phyloP scores from a whole-genome alignment of 1,284 basidiomycete genomes.

The Porphyrellus sp. region DNA sequence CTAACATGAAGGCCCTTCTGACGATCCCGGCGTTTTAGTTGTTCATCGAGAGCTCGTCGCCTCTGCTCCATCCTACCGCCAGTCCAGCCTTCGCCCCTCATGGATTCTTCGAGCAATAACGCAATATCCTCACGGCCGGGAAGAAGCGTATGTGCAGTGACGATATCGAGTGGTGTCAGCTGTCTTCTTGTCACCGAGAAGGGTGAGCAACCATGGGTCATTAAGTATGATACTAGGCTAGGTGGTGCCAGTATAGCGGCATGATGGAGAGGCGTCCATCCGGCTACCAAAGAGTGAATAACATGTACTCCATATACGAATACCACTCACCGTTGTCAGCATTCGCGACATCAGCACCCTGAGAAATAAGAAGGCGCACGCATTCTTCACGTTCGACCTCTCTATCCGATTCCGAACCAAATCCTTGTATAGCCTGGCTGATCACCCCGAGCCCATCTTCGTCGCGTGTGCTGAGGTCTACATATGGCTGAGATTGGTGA shows the following conservation, averaged over 20 bases:
- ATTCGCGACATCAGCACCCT: constrained; percentile 67
- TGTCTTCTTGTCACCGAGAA: constrained; percentile 72
- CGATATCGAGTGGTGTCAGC: constrained; percentile 81
- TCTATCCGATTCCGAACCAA: constrained; percentile 76
- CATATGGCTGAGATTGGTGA: constrained; percentile 62
- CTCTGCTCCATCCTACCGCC: constrained; percentile 65
- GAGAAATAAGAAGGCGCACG: constrained; percentile 73
- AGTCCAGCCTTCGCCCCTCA: constrained; percentile 74
- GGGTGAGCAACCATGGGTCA: constrained; percentile 87
- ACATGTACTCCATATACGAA: constrained; percentile 1
- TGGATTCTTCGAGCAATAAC: constrained; percentile 74
- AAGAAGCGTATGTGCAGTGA: constrained; percentile 74
- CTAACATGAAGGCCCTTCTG: constrained; percentile 50
- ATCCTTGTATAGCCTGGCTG: constrained; percentile 78
- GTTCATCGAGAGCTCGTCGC: constrained; percentile 55
- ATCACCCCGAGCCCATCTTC: constrained; percentile 82
- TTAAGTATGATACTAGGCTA: constrained; percentile 86
- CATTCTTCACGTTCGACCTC: constrained; percentile 87
- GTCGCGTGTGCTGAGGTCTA: constrained; percentile 69
- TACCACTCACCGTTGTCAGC: constrained; percentile 61
- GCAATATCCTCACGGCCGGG: constrained; percentile 80
- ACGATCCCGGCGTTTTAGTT: constrained; percentile 53
- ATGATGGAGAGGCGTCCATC: constrained; percentile 96
- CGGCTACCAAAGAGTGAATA: constrained; percentile 47
- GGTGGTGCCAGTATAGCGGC: constrained; percentile 87